Base-by-base conservation (phyloP, 2,329 filamentous ascomycete genomes). In the Sporothrix sp. region DNA sequence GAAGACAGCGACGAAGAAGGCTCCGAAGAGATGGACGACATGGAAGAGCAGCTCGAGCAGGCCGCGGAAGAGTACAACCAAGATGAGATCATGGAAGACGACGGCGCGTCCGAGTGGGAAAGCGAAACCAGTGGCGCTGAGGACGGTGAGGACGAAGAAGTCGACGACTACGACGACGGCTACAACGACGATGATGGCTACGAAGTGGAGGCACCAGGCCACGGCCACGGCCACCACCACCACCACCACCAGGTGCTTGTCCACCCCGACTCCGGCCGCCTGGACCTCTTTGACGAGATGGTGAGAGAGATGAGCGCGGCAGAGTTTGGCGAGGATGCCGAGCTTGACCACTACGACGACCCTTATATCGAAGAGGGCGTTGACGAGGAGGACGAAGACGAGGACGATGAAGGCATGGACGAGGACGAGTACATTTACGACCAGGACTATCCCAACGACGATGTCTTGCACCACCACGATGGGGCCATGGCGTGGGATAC, bases 381-480 rank as follows among this genome's bases (percentile, higher is more conserved):
- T 54, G 82, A 85, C 50, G 84, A 85, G 54, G 81, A 73, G 52
- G 71, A 72, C 36, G 75, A 77, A 6, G 76, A 79, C 4, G 86
- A 88, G 42, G 82, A 85, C 16, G 84, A 85, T 16, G 84, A 85
- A 36, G 82, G 83, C 14, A 76, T 85, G 58, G 82, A 82, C 39
- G 84, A 87, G 46, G 78, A 80, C 18, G 76, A 81, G 50, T 81
- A 80, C 59, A 70, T 77, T 52, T 82, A 79, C 54, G 78, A 81
- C 53, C 76, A 78, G 21, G 74, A 74, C 28, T 79, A 76, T 64
- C 71, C 75, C 52, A 69, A 58, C 47, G 73, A 75, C 48, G 72
- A 74, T 27, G 63, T 66, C 40, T 66, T 71, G 14, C 66, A 69
- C 45, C 68, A 65, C 20, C 66, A 66, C 51, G 64, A 46, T 6